Percentiles rank a stretch among this genome's conserved stretches.
Conservation (phyloP, 768 basidiomycete species). For the Lentinula detonsa region DNA sequence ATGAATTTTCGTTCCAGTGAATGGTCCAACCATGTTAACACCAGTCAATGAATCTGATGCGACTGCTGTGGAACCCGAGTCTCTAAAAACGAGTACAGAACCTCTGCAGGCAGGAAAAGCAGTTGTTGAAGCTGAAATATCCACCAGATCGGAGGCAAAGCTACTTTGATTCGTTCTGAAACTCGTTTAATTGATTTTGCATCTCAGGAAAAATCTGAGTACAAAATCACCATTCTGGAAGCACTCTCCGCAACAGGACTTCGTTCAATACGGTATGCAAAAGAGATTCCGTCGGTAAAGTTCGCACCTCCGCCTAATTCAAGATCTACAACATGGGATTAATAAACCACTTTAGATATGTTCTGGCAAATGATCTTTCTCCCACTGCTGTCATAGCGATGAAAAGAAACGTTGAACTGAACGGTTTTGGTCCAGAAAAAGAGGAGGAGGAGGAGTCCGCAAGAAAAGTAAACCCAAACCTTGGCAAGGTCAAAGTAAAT, state of each 20-base stretch:
- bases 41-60: neutral
- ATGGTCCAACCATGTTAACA: neutral
- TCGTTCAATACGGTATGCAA: constrained; percentile 93
- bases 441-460: constrained; percentile 17
- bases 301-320: constrained; percentile 26
- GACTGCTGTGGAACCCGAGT: neutral
- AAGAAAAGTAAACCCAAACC: constrained; percentile 10
- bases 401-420: constrained; percentile 77
- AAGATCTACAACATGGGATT: neutral
- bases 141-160: neutral
- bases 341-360: constrained; percentile 47
- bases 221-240: constrained; percentile 79
- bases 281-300: constrained; percentile 92
- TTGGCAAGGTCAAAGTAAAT: constrained; percentile 68
- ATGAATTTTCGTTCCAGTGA: constrained; percentile 4
- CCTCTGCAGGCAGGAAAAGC: neutral
- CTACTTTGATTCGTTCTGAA: neutral
- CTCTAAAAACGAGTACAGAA: neutral
- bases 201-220: constrained; percentile 40
- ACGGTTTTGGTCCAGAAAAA: constrained; percentile 46
- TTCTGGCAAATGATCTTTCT: constrained; percentile 93
- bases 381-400: constrained; percentile 80
- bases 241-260: constrained; percentile 95
- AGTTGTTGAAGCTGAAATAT: neutral
- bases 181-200: neutral